These are phyloP conservation scores for Piper longum DNA, from an alignment of 164 flowering plant genomes.

Conservation along the genomic window DNA sequence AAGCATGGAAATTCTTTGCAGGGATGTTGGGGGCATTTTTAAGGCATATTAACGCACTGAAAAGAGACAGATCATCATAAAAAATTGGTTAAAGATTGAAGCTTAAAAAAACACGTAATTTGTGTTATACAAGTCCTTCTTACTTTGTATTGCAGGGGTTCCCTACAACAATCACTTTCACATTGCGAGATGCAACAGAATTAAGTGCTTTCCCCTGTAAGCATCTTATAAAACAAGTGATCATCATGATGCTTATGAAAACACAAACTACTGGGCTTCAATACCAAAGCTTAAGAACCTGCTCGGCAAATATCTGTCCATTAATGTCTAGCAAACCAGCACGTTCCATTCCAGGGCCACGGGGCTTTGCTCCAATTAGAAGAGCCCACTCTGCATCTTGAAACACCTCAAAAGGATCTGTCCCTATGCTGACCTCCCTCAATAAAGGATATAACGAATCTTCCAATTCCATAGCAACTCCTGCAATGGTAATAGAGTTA, in stretches of 20 bases:
- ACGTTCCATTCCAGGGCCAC: conserved; percentile 99
- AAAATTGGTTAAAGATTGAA: neutral
- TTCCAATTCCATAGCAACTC: conserved; percentile 98
- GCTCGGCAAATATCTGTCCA: conserved; percentile 86
- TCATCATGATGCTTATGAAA: neutral
- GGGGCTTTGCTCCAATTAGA: conserved; percentile 93
- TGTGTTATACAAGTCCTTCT: conserved; percentile 6
- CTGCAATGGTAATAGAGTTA: conserved; percentile 22
- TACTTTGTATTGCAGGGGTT: conserved; percentile 98
- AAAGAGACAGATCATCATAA: conserved; percentile 6
- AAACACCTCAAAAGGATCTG: conserved; percentile 81
- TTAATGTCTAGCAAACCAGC: conserved; percentile 80
- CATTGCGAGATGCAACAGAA: conserved; percentile 85
- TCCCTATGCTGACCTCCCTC: conserved; percentile 83
- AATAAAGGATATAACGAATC: conserved; percentile 86
- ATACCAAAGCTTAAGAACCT: conserved; percentile 29
- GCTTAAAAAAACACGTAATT: neutral
- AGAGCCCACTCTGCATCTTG: conserved; percentile 93
- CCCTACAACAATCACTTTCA: conserved; percentile 85
- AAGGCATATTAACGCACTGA: conserved; percentile 81
- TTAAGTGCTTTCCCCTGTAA: conserved; percentile 80
- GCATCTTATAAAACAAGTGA: neutral
- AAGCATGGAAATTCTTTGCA: conserved; percentile 88
- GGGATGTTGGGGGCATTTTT: conserved; percentile 94
- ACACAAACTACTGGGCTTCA: neutral